Conservation (phyloP, 176 grass and related monocot genomes). For the Eragrostis nindensis region DNA sequence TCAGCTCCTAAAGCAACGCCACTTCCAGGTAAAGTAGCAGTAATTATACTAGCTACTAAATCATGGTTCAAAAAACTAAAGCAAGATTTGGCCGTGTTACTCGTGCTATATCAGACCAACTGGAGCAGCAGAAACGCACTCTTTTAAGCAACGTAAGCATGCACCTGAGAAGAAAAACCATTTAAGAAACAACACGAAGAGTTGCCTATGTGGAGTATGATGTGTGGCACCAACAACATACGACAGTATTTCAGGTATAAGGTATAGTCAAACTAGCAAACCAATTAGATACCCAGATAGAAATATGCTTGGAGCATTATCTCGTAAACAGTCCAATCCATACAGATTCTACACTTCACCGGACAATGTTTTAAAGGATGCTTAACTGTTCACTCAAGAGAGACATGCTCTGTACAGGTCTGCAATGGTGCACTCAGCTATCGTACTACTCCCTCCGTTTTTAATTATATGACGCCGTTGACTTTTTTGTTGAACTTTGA, state of each 20-base stretch:
- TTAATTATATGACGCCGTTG: too few relatives aligned
- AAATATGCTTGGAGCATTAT: not conserved
- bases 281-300: constrained; percentile 8
- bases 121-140: constrained; percentile 6
- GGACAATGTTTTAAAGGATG: not conserved
- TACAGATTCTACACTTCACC: constrained; percentile 32
- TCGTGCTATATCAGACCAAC: constrained; percentile 17
- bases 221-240: constrained; percentile 26
- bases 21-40: not conserved
- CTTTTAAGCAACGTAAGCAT: constrained; percentile 41
- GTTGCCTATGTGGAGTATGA: constrained; percentile 39
- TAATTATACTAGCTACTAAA: constrained; percentile 33
- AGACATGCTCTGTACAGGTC: not conserved
- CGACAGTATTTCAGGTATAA: constrained; percentile 12
- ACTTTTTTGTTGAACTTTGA: too few relatives aligned
- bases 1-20: not conserved
- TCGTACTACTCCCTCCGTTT: too few relatives aligned
- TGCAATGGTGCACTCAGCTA: not conserved
- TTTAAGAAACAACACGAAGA: constrained; percentile 8
- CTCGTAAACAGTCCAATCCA: constrained; percentile 15
- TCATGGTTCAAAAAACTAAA: constrained; percentile 4
- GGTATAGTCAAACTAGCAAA: not conserved
- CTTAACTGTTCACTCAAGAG: constrained; percentile 8
- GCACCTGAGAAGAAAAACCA: constrained; percentile 21
- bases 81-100: constrained; percentile 7